Base-by-base conservation (phyloP, 441 rosid species). In the Cnidoscolus chayamansa region DNA sequence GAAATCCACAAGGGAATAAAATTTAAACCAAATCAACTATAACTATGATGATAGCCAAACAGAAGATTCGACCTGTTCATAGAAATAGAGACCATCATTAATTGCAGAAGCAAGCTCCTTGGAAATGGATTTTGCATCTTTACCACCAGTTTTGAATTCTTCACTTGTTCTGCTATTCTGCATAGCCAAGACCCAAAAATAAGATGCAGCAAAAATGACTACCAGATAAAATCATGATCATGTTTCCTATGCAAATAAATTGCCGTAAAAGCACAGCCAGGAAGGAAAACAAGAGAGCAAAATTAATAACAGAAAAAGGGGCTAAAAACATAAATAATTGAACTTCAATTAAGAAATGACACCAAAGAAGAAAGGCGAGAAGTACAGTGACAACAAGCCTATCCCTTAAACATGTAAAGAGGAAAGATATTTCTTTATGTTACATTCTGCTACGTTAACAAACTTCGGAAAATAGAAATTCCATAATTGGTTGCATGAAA, bases 11-110 rank as follows among this genome's bases (percentile, higher is more conserved):
- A 47, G 49, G 30, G 63, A 53, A n/a, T 50, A 66, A 30, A 51
- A 70, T 47, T 15, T 49, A 37, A 67, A 51, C 9, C 35, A 43
- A 15, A 37, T 56, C 56, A 71, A 73, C 65, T 61, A 59, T 1
- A 37, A 37, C n/a, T 13, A 71, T 69, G 35, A 31, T 20, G 73
- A 57, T 47, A 60, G 61, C 47, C 62, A 19, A 77, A 51, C 17
- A 73, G 65, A 20, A 72, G 68, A 45, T 58, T 69, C 25, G 75
- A 94, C 98, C 94, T 95, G 98, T 80, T 95, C 99, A 77, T 80
- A 95, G 86, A 82, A 95, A 84, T 84, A 87, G 69, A 95, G 97
- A 70, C 98, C 99, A 65, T 90, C 99, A 76, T 92, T 88, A 79
- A 91, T 95, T 67, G 91, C 79, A 72, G 87, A 84, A 77, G 97